Percentiles rank a stretch among this genome's conserved stretches.
These are phyloP conservation scores for Dipteronia dyeriana DNA, from an alignment of 345 rosid species.

Conservation along the genomic window DNA sequence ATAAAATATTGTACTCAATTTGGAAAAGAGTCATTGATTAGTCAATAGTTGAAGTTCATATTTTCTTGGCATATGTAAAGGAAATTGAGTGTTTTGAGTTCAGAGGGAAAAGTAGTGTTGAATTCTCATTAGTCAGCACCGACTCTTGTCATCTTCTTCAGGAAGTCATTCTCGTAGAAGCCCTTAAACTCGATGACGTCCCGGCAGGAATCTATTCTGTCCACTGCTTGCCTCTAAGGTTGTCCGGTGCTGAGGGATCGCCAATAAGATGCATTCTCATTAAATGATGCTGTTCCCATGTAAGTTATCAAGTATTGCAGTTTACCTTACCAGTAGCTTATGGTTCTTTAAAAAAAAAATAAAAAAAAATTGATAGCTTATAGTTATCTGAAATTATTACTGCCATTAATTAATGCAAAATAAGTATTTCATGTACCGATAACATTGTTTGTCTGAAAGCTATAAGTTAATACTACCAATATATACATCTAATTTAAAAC, in stretches of 20 bases:
- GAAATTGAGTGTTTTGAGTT: too few species aligned
- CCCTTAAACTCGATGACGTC: constrained; percentile 58
- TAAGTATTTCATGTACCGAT: background rate
- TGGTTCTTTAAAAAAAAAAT: too few species aligned
- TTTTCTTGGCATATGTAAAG: too few species aligned
- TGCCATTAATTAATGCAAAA: background rate
- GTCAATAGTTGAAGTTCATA: too few species aligned
- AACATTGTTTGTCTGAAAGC: background rate
- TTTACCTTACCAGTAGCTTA: background rate
- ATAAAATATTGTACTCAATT: background rate
- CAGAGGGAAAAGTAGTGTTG: background rate
- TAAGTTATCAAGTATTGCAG: constrained; percentile 1
- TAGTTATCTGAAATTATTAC: background rate
- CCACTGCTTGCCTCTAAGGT: constrained; percentile 71
- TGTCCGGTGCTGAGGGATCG: constrained; percentile 69
- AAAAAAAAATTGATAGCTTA: background rate
- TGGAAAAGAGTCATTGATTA: background rate
- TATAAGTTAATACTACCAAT: background rate
- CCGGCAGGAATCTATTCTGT: constrained; percentile 61
- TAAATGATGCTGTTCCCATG: constrained; percentile 36
- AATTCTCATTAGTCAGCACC: background rate
- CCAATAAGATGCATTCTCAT: constrained; percentile 78
- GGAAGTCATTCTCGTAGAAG: constrained; percentile 72
- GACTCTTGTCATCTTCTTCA: constrained; percentile 19
- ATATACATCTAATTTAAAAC: background rate